Evolutionary conservation across 257 asterid genomes (phyloP).

Genomic region (Thymus mandschuricus): DNA sequence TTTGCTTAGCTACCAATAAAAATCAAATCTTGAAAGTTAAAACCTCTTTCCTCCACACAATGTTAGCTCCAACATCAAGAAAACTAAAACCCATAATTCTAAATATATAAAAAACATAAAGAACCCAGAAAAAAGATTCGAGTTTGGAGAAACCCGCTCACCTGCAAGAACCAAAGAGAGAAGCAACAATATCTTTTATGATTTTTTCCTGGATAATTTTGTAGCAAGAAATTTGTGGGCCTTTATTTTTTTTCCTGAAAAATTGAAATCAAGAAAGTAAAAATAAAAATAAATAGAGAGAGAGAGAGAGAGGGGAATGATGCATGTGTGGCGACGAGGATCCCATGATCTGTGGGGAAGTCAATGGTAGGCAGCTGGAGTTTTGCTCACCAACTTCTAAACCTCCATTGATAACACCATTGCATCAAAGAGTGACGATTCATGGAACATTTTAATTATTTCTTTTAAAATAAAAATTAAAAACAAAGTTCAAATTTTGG

Average conservation of each 20-base stretch:
- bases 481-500: not conserved
- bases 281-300: not conserved
- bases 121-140: not conserved
- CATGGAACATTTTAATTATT: not conserved
- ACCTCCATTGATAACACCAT: conserved; percentile 41
- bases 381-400: conserved; percentile 62
- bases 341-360: conserved; percentile 61
- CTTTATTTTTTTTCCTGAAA: conserved; percentile 27
- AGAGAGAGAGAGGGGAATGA: conserved; percentile 19
- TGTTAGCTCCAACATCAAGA: conserved; percentile 17
- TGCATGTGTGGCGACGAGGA: conserved; percentile 52
- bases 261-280: conserved; percentile 17
- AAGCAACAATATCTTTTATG: conserved; percentile 5
- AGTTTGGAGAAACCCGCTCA: conserved; percentile 23
- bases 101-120: not conserved
- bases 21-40: conserved; percentile 4
- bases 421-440: conserved; percentile 30
- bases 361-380: conserved; percentile 83
- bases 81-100: conserved; percentile 6
- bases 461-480: not conserved
- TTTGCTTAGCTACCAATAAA: conserved; percentile 16
- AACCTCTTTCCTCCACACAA: not conserved
- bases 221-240: not conserved
- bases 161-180: conserved; percentile 34
- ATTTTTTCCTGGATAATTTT: conserved; percentile 22